phyloP scores from a whole-genome alignment of 1,284 basidiomycete species.

The Apiotrichum domesticum region DNA sequence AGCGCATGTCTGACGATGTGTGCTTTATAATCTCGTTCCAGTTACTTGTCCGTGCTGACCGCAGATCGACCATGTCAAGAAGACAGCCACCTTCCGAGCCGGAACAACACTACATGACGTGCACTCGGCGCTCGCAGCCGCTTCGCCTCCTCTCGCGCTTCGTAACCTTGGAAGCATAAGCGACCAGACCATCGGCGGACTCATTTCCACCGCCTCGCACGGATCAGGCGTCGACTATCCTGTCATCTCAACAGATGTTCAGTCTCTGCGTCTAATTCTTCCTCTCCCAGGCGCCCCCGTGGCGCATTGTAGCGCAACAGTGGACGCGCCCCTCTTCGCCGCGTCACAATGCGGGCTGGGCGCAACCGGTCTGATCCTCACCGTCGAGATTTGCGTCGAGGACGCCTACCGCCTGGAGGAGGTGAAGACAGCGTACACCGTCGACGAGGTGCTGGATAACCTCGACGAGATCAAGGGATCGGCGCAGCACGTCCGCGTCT shows the following conservation, averaged over 20 bases:
- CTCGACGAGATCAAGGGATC: slow-evolving; percentile 53
- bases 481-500: slow-evolving; percentile 82
- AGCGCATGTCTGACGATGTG: too few relatives aligned
- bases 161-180: slow-evolving; percentile 93
- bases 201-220: slow-evolving; percentile 91
- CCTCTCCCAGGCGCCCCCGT: slow-evolving; percentile 36
- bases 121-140: slow-evolving; percentile 58
- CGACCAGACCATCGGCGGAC: slow-evolving; percentile 90
- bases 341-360: slow-evolving; percentile 92
- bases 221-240: slow-evolving; percentile 77
- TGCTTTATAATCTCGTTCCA: background rate
- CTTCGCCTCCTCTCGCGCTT: slow-evolving; percentile 66
- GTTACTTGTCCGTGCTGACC: slow-evolving; percentile 1
- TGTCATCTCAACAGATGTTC: slow-evolving; percentile 76
- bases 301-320: slow-evolving; percentile 29
- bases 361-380: slow-evolving; percentile 81
- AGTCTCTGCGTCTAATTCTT: slow-evolving; percentile 63
- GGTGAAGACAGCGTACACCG: slow-evolving; percentile 63
- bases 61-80: slow-evolving; percentile 66
- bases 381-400: slow-evolving; percentile 72
- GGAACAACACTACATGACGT: slow-evolving; percentile 73
- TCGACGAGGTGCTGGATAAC: slow-evolving; percentile 51
- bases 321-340: slow-evolving; percentile 71
- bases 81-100: slow-evolving; percentile 57
- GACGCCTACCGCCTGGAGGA: slow-evolving; percentile 78